Evolutionary conservation across 2,329 filamentous ascomycete genomes (phyloP).

Genomic region (Alternaria angustiovoidea): DNA sequence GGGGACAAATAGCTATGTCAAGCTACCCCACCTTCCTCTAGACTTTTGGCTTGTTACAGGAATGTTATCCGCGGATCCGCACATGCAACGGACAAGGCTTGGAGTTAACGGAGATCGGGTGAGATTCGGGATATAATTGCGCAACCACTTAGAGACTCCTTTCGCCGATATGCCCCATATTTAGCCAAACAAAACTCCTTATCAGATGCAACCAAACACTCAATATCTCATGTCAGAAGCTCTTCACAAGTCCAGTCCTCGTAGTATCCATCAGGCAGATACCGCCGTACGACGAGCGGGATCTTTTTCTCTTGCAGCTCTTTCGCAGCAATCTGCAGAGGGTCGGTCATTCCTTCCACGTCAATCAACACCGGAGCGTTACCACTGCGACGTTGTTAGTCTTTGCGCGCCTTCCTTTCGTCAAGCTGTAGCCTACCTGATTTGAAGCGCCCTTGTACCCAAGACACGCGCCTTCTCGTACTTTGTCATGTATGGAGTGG

Average conservation of each 20-base stretch:
- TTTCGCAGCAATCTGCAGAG: constrained; percentile 95
- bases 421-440: constrained; percentile 70
- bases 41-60: constrained; percentile 31
- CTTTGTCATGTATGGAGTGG: constrained; percentile 99
- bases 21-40: constrained; percentile 43
- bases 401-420: neutral
- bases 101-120: constrained; percentile 41
- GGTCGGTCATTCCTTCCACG: constrained; percentile 96
- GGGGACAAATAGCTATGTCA: constrained; percentile 37
- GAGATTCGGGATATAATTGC: constrained; percentile 45
- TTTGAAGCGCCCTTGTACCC: constrained; percentile 92
- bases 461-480: constrained; percentile 95
- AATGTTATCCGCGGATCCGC: constrained; percentile 48
- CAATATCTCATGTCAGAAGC: constrained; percentile 62
- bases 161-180: constrained; percentile 45
- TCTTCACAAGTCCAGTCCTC: constrained; percentile 99
- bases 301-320: constrained; percentile 99
- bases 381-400: constrained; percentile 69
- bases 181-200: constrained; percentile 43
- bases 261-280: constrained; percentile 97
- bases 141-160: constrained; percentile 41
- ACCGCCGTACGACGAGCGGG: constrained; percentile 90
- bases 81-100: constrained; percentile 33
- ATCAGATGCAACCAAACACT: constrained; percentile 42
- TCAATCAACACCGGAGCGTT: constrained; percentile 97